Evolutionary conservation across 768 basidiomycete species (phyloP), one percentile per base, ranked within the genome.

Genomic region (Mycena metata): DNA sequence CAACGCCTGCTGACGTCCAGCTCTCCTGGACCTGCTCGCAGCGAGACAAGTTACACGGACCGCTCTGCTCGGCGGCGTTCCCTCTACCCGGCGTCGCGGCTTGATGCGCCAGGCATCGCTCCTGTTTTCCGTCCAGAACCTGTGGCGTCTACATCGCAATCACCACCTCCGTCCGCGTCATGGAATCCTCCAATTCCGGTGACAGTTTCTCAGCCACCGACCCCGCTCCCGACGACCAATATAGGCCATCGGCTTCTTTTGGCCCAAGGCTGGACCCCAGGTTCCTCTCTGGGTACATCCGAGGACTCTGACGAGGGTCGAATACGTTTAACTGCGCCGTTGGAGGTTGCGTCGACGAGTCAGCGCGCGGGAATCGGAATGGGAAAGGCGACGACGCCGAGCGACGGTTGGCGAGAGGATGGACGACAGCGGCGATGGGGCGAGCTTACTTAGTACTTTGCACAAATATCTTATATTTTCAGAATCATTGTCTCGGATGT

Each of bases 241-340:
- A 80, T 94, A 60, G 94, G 93, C 0, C 88, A 91, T 72, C 84
- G 82, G 42, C 80, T 95, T 35, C 81, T 94, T 0, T 80, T 89
- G 76, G 91, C 89, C 75, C 91, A 92, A 76, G 93, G 93, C 1
- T 95, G 93, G 94, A 80, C 83, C 19, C 92, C 91, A 11, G 93
- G 92, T 1, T 83, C 83, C 24, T 81, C 85, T 4, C 83, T 91
- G 19, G 89, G 89, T 3, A 67, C 74, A 16, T 59, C 76, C 9
- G 68, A 71, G 19, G 75, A 74, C 19, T 26, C 69, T 13, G 76
- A 77, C 13, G 82, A 82, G 35, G 82, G 76, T 36, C 76, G 79
- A 41, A 77, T 73, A 51, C 85, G 84, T 17, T 77, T 90, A 17
- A 78, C 88, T n/a, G 88, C 87, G 30, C 91, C 91, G 2, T 76